A percentile compares a stretch with the other conserved stretches of the same genome.
Conservation (phyloP, 139 green algal genomes). For the Choricystis sp. region DNA sequence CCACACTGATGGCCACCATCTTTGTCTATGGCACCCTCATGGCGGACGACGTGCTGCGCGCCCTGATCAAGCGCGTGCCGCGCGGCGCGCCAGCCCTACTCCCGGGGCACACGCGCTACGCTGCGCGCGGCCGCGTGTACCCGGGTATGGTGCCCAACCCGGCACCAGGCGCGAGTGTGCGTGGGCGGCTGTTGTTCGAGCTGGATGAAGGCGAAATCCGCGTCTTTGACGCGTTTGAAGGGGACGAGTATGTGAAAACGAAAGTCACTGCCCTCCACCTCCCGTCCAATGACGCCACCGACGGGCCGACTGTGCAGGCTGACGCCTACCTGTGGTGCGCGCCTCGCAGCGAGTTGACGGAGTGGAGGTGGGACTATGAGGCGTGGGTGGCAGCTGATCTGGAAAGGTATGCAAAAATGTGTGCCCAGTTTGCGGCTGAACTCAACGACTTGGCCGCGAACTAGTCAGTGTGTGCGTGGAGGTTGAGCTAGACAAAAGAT, state of each 20-base stretch:
- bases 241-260: slow-evolving; percentile 47
- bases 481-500: too few species aligned
- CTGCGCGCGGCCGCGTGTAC: slow-evolving; percentile 40
- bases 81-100: slow-evolving; percentile 19
- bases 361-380: slow-evolving; percentile 37
- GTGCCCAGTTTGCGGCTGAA: slow-evolving; percentile 10
- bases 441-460: slow-evolving; percentile 16
- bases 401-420: slow-evolving; percentile 17
- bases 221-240: slow-evolving; percentile 56
- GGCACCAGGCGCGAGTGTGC: background rate
- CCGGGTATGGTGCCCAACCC: slow-evolving; percentile 24
- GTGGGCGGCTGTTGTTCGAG: slow-evolving; percentile 18
- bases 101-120: slow-evolving; percentile 30
- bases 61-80: slow-evolving; percentile 35
- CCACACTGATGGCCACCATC: slow-evolving; percentile 5
- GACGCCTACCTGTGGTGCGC: slow-evolving; percentile 44
- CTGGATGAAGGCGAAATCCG: slow-evolving; percentile 35
- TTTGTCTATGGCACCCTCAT: slow-evolving; percentile 38
- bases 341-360: slow-evolving; percentile 18
- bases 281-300: slow-evolving; percentile 4
- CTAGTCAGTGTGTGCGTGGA: slow-evolving; percentile 18
- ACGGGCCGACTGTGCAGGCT: slow-evolving; percentile 18
- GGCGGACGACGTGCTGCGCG: slow-evolving; percentile 27
- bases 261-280: background rate
- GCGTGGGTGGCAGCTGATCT: slow-evolving; percentile 26